These are phyloP conservation scores for Linum usitatissimum DNA, from an alignment of 345 rosid genomes.

Conservation along the genomic window DNA sequence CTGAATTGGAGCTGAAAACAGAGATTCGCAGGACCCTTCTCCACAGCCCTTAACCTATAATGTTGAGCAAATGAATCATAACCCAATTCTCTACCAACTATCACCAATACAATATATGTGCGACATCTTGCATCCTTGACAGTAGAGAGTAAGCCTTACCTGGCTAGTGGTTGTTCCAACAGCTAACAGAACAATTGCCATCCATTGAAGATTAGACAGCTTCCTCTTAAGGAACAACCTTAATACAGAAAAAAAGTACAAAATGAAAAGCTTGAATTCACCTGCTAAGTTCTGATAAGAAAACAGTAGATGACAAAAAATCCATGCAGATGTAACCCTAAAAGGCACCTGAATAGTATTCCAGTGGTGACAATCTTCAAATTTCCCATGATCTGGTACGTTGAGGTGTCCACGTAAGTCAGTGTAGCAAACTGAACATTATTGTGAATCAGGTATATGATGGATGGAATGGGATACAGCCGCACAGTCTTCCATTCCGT, in stretches of 20 bases:
- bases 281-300: neutral
- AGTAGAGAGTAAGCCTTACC: constrained; percentile 33
- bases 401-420: constrained; percentile 82
- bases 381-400: constrained; percentile 97
- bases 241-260: neutral
- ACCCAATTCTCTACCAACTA: neutral
- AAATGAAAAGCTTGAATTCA: neutral
- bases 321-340: neutral
- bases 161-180: constrained; percentile 91
- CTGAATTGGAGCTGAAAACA: constrained; percentile 82
- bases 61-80: neutral
- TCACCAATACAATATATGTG: neutral
- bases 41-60: constrained; percentile 83
- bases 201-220: constrained; percentile 71
- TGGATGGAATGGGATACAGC: constrained; percentile 72
- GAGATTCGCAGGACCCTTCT: constrained; percentile 68
- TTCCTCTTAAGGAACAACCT: constrained; percentile 65
- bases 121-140: neutral
- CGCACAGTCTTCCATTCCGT: constrained; percentile 81
- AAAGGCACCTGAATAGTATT: constrained; percentile 61
- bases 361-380: constrained; percentile 94
- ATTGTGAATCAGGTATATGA: constrained; percentile 80
- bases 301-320: neutral
- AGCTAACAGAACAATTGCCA: constrained; percentile 74
- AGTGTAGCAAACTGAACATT: constrained; percentile 92